These are phyloP conservation scores for Harringtonia lauricola DNA, from an alignment of 2,329 filamentous ascomycete species.

Conservation along the genomic window DNA sequence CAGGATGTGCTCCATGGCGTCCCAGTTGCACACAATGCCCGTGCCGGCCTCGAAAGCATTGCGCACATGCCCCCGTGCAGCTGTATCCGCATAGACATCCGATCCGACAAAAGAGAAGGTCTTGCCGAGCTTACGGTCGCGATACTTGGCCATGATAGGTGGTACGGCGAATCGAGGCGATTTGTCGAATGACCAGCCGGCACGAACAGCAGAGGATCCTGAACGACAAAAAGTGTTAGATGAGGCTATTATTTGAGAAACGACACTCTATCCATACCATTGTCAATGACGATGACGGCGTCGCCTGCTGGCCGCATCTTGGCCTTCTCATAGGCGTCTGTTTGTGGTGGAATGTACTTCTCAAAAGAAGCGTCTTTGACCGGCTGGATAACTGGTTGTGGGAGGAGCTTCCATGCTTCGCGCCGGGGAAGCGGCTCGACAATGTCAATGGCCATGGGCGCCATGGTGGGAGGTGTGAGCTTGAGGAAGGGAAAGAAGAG, in stretches of 20 bases:
- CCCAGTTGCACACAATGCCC: conserved; percentile 93
- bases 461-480: conserved; percentile 24
- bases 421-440: conserved; percentile 28
- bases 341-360: conserved; percentile 38
- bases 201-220: conserved; percentile 84
- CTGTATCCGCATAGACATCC: conserved; percentile 92
- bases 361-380: conserved; percentile 53
- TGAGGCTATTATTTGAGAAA: not conserved
- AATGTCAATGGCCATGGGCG: conserved; percentile 41
- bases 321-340: conserved; percentile 63
- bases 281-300: conserved; percentile 92
- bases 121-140: conserved; percentile 85
- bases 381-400: conserved; percentile 46
- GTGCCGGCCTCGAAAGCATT: conserved; percentile 85
- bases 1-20: conserved; percentile 87
- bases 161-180: conserved; percentile 70
- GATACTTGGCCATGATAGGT: conserved; percentile 88
- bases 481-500: no score
- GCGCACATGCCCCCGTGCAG: conserved; percentile 79
- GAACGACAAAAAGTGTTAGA: not conserved
- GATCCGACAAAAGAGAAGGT: conserved; percentile 86
- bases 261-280: conserved; percentile 51
- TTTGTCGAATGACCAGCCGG: conserved; percentile 90
- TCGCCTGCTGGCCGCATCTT: conserved; percentile 39
- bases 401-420: conserved; percentile 32